Base-by-base conservation (phyloP, 1,284 basidiomycete species). In the Cutaneotrichosporon sp. region DNA sequence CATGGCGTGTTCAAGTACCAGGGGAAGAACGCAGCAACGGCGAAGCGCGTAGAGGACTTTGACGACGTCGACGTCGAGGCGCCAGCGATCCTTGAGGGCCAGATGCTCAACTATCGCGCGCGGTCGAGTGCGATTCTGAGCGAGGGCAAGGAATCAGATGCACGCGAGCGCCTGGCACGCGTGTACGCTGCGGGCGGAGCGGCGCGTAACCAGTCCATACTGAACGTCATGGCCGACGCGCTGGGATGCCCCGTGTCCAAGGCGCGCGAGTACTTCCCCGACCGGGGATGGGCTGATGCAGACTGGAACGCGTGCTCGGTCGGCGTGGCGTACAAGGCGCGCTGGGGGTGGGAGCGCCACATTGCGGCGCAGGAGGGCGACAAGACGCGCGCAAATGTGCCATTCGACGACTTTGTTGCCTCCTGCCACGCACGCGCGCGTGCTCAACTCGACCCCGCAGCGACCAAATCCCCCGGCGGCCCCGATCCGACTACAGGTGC, bases 71-170 rank as follows among this genome's bases (percentile, higher is more conserved):
- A 72, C 14, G 77, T 80, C 5, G 86, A 90, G 68, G 83, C 88
- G 4, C 81, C 87, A n/a, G 85, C 87, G 5, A 88, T 93, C 59
- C 77, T 93, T 59, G 86, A 90, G 72, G 88, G 87, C 0, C 90
- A 93, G 66, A 82, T 92, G 68, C 77, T 92, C 52, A 69, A 68
- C 47, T 73, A 72, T 54, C 59, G 63, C 22, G 60, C 65, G 12
- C 62, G 71, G 15, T 65, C 66, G 9, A 54, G 60, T 15, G 58
- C 66, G 17, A 66, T 90, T 83, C 54, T 90, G 85, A 52, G 81
- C 86, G 30, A 77, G 77, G 2, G 81, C 80, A 64, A 74, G 88
- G 21, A 84, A 84, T 49, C 21, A 51, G 53, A 59, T 1, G 46
- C 60, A 8, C 49, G 48, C 70, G 42, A 59, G 8, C 80, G 26